Evolutionary conservation across 495 filamentous ascomycete genomes (phyloP).

Genomic region (Jackrogersella multiformis): DNA sequence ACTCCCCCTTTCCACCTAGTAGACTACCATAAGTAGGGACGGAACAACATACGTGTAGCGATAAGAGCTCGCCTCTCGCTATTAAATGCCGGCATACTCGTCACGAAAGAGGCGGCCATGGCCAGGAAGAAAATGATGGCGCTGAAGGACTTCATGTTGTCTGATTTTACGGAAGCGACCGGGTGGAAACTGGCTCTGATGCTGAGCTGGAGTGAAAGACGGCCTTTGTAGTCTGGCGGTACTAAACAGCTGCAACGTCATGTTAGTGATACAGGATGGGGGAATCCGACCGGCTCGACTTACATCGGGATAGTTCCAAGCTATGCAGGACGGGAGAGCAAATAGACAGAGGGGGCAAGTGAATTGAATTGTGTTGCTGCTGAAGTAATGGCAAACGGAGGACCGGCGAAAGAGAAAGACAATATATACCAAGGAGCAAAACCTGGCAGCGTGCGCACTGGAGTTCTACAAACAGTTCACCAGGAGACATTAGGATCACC

Average conservation of each 20-base stretch:
- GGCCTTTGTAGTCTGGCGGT: constrained; percentile 16
- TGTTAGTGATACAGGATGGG: constrained; percentile 7
- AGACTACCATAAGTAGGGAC: too few species aligned
- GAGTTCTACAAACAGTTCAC: background rate
- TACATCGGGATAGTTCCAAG: constrained; percentile 10
- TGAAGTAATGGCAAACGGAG: background rate
- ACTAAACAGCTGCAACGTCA: background rate
- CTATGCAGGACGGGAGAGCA: constrained; percentile 1
- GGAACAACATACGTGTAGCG: constrained; percentile 1
- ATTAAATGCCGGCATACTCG: constrained; percentile 14
- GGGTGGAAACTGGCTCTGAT: constrained; percentile 1
- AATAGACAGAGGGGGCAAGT: background rate
- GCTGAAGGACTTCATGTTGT: constrained; percentile 35
- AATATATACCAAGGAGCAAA: constrained; percentile 21
- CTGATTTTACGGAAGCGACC: constrained; percentile 17
- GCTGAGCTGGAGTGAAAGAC: background rate
- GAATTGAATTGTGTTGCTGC: constrained; percentile 26
- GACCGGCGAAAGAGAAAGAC: background rate
- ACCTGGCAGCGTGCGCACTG: too few species aligned
- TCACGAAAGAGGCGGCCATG: constrained; percentile 25
- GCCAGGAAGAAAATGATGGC: constrained; percentile 26
- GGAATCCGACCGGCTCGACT: background rate
- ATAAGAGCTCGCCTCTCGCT: constrained; percentile 14
- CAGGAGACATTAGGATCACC: constrained; percentile 35
- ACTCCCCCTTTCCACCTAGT: background rate